Percentiles rank a stretch among this genome's conserved stretches.
These are phyloP conservation scores for Penicillium sp. DNA, from an alignment of 2,329 filamentous ascomycete species.

Conservation along the genomic window DNA sequence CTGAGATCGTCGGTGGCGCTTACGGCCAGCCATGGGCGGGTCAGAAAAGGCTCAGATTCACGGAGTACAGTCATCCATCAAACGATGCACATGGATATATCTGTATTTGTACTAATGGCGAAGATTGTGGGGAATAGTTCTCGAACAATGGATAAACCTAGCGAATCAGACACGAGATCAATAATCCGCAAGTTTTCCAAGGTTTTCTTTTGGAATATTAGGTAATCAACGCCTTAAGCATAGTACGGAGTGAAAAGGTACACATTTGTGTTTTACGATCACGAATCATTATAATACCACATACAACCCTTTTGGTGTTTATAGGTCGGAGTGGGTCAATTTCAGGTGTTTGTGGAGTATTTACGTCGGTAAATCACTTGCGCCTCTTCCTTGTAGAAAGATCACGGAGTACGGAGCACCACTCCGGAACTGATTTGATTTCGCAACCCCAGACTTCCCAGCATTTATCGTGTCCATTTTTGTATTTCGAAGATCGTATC, in stretches of 20 bases:
- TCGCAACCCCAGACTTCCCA: no score
- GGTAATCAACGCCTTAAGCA: neutral
- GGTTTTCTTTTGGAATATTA: no score
- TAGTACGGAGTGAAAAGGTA: neutral
- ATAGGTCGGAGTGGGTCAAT: no score
- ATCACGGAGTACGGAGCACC: neutral
- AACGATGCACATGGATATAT: neutral
- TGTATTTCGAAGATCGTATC: neutral
- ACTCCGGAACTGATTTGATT: neutral
- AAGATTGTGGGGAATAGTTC: neutral
- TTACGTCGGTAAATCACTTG: no score
- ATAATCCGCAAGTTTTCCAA: no score
- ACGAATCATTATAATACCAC: neutral
- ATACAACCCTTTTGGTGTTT: neutral
- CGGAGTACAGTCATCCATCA: no score
- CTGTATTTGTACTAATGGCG: neutral
- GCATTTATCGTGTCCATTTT: no score
- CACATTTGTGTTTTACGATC: neutral
- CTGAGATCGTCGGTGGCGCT: constrained; percentile 5
- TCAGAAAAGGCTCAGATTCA: neutral
- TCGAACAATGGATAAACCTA: neutral
- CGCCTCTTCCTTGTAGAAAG: neutral
- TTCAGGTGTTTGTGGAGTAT: no score
- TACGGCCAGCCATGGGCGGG: neutral
- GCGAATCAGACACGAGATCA: no score